These are phyloP conservation scores for Neofusicoccum umdonicola DNA, from an alignment of 2,329 filamentous ascomycete species.

Conservation along the genomic window DNA sequence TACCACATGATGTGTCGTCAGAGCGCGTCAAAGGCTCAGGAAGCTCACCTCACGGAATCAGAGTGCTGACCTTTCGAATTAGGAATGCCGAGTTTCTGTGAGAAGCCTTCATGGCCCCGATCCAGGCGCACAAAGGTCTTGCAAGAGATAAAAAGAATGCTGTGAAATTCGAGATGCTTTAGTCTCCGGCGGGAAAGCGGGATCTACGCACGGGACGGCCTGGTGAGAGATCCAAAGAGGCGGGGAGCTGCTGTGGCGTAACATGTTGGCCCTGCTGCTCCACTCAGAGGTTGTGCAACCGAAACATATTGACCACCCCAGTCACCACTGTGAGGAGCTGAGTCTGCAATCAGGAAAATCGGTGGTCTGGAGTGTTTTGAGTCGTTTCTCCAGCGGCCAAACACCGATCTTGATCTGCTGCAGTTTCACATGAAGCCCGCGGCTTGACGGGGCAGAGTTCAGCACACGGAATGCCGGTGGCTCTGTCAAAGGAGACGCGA, in stretches of 20 bases:
- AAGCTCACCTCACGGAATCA: neutral
- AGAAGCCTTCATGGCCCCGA: neutral
- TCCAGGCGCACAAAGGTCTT: neutral
- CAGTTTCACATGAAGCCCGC: neutral
- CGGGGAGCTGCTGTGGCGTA: neutral
- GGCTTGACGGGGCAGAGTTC: neutral
- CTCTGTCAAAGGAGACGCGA: neutral
- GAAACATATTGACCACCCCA: neutral
- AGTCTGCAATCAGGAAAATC: neutral
- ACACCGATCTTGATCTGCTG: neutral
- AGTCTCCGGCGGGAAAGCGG: neutral
- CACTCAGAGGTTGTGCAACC: neutral
- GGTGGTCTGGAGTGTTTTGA: neutral
- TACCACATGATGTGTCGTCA: neutral
- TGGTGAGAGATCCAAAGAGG: neutral
- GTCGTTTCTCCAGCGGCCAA: neutral
- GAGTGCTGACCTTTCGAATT: too few species aligned
- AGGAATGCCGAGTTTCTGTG: neutral
- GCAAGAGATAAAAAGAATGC: neutral
- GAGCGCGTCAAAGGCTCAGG: neutral
- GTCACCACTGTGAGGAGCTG: neutral
- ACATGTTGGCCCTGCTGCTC: neutral
- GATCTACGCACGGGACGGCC: neutral
- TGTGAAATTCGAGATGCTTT: neutral
- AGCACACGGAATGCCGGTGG: neutral